phyloP scores from a whole-genome alignment of 2,329 filamentous ascomycete genomes.

The Pyrenophora graminea region DNA sequence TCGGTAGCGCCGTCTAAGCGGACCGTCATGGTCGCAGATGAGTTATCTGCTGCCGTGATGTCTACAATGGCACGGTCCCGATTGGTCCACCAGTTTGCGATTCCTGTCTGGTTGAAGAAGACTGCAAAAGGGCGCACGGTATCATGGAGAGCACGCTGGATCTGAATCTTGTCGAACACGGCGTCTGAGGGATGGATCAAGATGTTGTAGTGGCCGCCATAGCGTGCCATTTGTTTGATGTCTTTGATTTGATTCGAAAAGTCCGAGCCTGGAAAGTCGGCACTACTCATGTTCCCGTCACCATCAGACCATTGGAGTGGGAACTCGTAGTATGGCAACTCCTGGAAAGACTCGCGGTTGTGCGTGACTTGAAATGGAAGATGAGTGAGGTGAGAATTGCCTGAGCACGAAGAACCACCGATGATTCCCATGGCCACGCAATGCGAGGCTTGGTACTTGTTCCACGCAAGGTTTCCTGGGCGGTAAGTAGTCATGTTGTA shows the following conservation, averaged over 20 bases:
- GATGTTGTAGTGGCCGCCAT: conserved; percentile 15
- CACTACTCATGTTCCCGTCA: conserved; percentile 14
- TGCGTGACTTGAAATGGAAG: conserved; percentile 14
- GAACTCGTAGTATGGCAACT: conserved; percentile 14
- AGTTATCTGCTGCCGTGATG: neutral
- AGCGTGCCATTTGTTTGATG: conserved; percentile 13
- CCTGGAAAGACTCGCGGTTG: conserved; percentile 10
- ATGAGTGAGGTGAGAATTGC: conserved; percentile 10
- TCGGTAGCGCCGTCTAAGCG: conserved; percentile 7
- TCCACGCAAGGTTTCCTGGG: conserved; percentile 13
- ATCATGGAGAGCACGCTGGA: conserved; percentile 8
- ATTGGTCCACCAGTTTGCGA: conserved; percentile 14
- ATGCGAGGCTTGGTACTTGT: conserved; percentile 10
- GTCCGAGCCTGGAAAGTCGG: conserved; percentile 10
- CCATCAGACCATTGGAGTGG: conserved; percentile 14
- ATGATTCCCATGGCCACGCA: conserved; percentile 13
- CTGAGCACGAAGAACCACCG: conserved; percentile 10
- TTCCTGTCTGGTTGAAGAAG: conserved; percentile 14
- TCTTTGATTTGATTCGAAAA: conserved; percentile 8
- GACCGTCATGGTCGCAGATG: conserved; percentile 8
- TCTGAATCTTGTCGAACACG: conserved; percentile 13
- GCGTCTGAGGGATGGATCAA: conserved; percentile 15
- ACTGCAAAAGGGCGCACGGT: conserved; percentile 10
- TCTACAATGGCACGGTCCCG: conserved; percentile 4
- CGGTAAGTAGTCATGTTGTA: conserved; percentile 12